Base-by-base conservation (phyloP, 2,329 filamentous ascomycete genomes). In the Trichoderma asperellum region DNA sequence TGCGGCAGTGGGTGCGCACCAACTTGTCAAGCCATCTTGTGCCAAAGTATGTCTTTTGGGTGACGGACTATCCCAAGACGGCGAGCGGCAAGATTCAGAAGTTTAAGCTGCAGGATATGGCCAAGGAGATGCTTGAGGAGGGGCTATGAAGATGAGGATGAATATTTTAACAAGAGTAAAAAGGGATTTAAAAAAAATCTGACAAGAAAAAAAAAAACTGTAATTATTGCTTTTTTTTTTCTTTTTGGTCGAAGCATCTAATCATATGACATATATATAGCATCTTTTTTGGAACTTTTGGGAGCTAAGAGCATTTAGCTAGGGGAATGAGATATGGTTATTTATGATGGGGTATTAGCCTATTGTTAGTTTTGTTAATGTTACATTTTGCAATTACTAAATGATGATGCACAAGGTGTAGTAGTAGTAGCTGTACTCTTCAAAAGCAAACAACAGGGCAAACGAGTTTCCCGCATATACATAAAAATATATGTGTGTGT, bases 1-100 rank as follows among this genome's bases (percentile, higher is more conserved):
- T 97, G 0, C 86, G 88, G 75, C 79, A 81, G 0, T 97, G 92
- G 92, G 93, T 97, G 2, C 82, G 86, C 59, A 81, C 84, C 68
- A 87, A 85, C 61, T 79, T 98, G 71, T 87, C 86, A 35, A 88
- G 88, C 72, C 92, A 95, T 79, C 88, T 97, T 77, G 92, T 92
- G 64, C 95, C 95, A 0, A 96, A 92, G 80, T 88, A 95, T 77
- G 87, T 98, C n/a, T 97, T 97, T 77, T 97, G 92, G 87, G 84
- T 92, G 0, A 85, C 90, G 0, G 87, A 89, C n/a, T 96, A 92
- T 77, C 95, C 95, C 24, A 97, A 97, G 86, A 99, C 96, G 43
- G 92, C 94, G 6, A 97, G 93, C 78, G 95, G 95, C 29, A 99
- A 99, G 87, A 94, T 98, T 68, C 93, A 97, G 82, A 97, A 98